Percentiles rank a stretch among this genome's conserved stretches.
Conservation (phyloP, 805 yeast species). For the Ogataea pini region DNA sequence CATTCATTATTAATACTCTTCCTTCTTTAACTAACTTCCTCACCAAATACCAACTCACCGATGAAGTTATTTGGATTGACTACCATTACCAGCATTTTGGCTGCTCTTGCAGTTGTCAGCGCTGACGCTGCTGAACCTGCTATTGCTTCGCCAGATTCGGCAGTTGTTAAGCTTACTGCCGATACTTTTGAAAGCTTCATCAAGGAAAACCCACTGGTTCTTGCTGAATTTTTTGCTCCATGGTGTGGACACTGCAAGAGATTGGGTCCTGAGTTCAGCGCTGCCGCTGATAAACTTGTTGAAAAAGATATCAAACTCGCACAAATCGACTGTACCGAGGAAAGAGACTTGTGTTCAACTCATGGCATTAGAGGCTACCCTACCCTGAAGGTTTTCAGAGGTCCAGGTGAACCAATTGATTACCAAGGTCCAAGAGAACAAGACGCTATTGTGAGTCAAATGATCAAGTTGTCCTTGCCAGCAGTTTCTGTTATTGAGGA, state of each 20-base stretch:
- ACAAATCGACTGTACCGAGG: constrained; percentile 83
- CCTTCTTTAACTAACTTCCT: too few relatives aligned
- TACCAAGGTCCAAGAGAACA: constrained; percentile 87
- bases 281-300: constrained; percentile 67
- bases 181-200: constrained; percentile 67
- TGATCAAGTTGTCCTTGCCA: constrained; percentile 83
- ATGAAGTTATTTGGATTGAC: constrained; percentile 44
- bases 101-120: constrained; percentile 33
- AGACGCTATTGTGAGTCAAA: constrained; percentile 71
- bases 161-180: constrained; percentile 77
- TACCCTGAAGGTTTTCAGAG: constrained; percentile 74
- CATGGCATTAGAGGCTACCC: constrained; percentile 82
- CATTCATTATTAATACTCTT: neutral
- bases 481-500: constrained; percentile 56
- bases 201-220: constrained; percentile 70
- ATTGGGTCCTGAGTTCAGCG: constrained; percentile 75
- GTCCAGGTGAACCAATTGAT: constrained; percentile 50
- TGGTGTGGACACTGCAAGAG: constrained; percentile 98
- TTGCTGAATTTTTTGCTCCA: constrained; percentile 90
- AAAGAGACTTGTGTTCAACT: constrained; percentile 66
- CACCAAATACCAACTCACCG: neutral
- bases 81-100: constrained; percentile 43
- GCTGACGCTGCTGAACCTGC: constrained; percentile 53
- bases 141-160: constrained; percentile 77
- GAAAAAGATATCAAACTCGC: constrained; percentile 70